phyloP scores from a whole-genome alignment of 371 early-diverging fungal species.

The Globomyces sp. region DNA sequence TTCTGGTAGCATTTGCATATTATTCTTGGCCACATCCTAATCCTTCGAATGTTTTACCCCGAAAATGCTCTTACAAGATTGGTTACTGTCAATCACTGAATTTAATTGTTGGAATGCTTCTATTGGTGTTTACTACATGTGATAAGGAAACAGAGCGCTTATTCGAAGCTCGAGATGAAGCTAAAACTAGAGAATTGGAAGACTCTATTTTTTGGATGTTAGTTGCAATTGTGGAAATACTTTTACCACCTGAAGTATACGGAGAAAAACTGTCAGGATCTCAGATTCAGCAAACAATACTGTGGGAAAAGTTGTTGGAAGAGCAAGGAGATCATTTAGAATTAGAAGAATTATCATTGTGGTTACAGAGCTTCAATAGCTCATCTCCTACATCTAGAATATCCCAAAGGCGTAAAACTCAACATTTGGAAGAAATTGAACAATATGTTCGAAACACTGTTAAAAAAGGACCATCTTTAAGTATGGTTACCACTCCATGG shows the following conservation, averaged over 20 bases:
- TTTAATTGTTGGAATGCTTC: constrained; percentile 73
- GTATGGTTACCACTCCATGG: constrained; percentile 80
- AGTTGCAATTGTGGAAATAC: constrained; percentile 67
- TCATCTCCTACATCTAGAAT: neutral
- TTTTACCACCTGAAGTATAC: constrained; percentile 71
- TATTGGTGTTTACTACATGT: constrained; percentile 61
- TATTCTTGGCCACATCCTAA: constrained; percentile 46
- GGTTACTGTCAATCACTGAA: constrained; percentile 87
- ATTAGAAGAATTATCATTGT: constrained; percentile 38
- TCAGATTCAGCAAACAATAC: constrained; percentile 70
- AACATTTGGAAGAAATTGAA: constrained; percentile 44
- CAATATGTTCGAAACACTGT: constrained; percentile 28
- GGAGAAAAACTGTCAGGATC: constrained; percentile 76
- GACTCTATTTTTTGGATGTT: constrained; percentile 81
- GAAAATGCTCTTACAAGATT: constrained; percentile 48
- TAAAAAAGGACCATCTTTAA: constrained; percentile 65
- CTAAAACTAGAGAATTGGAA: constrained; percentile 43
- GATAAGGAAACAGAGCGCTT: neutral
- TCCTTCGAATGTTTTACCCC: constrained; percentile 20
- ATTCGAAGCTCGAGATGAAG: constrained; percentile 25
- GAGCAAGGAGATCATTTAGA: constrained; percentile 41
- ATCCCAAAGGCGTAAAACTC: neutral
- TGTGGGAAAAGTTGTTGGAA: constrained; percentile 50
- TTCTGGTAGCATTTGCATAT: constrained; percentile 68
- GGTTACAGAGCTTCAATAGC: constrained; percentile 34